Evolutionary conservation across 2,329 filamentous ascomycete genomes (phyloP).

Genomic region (Teratosphaeriaceae sp.): DNA sequence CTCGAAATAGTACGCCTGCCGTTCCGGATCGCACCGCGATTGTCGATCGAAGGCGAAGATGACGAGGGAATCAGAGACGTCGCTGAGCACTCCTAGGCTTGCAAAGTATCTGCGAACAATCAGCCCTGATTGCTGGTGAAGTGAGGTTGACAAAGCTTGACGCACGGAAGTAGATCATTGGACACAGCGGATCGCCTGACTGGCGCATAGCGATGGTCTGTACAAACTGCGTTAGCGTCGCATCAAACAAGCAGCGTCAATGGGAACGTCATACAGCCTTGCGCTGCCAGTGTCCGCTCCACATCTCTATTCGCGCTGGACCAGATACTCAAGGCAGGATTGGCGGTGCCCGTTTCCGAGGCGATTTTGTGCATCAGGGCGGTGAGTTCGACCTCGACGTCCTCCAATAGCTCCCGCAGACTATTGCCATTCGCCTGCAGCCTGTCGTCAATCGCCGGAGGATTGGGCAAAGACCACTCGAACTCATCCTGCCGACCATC

Average conservation of each 20-base stretch:
- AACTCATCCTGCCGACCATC: slow-evolving; percentile 1
- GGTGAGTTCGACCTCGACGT: slow-evolving; percentile 53
- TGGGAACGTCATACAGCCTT: slow-evolving; percentile 20
- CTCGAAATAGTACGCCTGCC: slow-evolving; percentile 56
- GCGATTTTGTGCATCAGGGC: slow-evolving; percentile 40
- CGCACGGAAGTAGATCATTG: slow-evolving; percentile 20
- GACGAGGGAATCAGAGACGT: slow-evolving; percentile 57
- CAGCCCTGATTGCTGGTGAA: slow-evolving; percentile 1
- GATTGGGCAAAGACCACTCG: slow-evolving; percentile 26
- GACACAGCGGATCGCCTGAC: slow-evolving; percentile 12
- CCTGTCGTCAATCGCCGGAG: slow-evolving; percentile 14
- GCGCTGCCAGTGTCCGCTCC: slow-evolving; percentile 27
- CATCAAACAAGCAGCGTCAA: not conserved
- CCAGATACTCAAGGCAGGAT: slow-evolving; percentile 27
- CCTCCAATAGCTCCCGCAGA: slow-evolving; percentile 46
- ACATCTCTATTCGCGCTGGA: slow-evolving; percentile 26
- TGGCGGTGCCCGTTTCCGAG: slow-evolving; percentile 16
- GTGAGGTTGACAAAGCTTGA: slow-evolving; percentile 3
- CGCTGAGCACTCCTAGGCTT: slow-evolving; percentile 54
- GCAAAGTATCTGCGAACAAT: slow-evolving; percentile 38
- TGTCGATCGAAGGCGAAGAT: slow-evolving; percentile 58
- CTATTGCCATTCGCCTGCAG: slow-evolving; percentile 17
- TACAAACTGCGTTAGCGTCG: slow-evolving; percentile 2
- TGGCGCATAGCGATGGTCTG: slow-evolving; percentile 20
- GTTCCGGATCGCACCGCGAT: slow-evolving; percentile 46